These are phyloP conservation scores for Stygiomarasmius scandens DNA, from an alignment of 1,284 basidiomycete genomes.

Conservation along the genomic window DNA sequence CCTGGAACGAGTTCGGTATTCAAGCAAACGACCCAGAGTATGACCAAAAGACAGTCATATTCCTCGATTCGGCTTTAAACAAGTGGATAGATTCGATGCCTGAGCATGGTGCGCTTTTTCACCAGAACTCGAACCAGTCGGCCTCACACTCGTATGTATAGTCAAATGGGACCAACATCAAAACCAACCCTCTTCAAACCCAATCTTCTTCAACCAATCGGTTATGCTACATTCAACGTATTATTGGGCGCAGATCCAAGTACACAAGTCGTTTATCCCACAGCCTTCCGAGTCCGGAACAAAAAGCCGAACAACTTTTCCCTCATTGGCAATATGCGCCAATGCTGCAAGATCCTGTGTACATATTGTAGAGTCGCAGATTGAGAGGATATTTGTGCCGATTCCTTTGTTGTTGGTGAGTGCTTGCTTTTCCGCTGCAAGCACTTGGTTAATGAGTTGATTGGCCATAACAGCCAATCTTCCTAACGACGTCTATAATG, in stretches of 20 bases:
- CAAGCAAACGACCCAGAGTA: neutral
- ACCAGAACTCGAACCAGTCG: too few relatives aligned
- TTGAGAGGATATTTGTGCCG: conserved; percentile 3
- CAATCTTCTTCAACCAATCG: conserved; percentile 9
- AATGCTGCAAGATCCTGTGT: conserved; percentile 49
- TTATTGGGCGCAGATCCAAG: conserved; percentile 11
- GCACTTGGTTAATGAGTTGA: too few relatives aligned
- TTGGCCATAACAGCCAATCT: neutral
- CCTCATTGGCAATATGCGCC: conserved; percentile 51
- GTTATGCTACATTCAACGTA: conserved; percentile 8
- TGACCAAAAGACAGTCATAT: conserved; percentile 7
- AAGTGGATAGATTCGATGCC: conserved; percentile 10
- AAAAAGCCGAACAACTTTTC: conserved; percentile 23
- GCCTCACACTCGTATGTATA: too few relatives aligned
- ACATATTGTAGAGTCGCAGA: conserved; percentile 34
- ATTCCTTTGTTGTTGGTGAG: conserved; percentile 15
- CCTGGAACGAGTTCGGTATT: neutral
- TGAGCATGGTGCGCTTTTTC: conserved; percentile 7
- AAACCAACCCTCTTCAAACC: neutral
- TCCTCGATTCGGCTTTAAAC: conserved; percentile 9
- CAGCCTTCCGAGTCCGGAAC: neutral
- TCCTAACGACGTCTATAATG: conserved; percentile 43
- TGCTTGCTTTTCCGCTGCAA: neutral
- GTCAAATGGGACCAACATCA: conserved; percentile 9
- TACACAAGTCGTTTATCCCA: conserved; percentile 10